A percentile compares a stretch with the other conserved stretches of the same genome.
These are phyloP conservation scores for Nematodospora valgi DNA, from an alignment of 805 yeast genomes.

Conservation along the genomic window DNA sequence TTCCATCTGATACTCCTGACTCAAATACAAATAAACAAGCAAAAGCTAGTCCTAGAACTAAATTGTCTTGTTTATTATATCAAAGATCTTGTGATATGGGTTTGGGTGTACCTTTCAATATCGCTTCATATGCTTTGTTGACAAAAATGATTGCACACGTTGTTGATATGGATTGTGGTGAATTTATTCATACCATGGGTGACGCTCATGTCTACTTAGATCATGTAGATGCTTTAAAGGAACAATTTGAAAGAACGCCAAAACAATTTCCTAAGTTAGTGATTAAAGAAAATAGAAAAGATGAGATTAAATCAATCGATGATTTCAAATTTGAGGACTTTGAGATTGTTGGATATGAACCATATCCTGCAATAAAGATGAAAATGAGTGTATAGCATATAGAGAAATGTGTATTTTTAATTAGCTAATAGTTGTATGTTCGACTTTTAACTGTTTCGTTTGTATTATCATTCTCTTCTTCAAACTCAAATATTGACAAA, in stretches of 20 bases:
- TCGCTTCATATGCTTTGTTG: slow-evolving; percentile 91
- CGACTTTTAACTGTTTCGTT: slow-evolving; percentile 9
- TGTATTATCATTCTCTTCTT: slow-evolving; percentile 13
- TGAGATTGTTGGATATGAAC: slow-evolving; percentile 73
- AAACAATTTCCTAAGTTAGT: slow-evolving; percentile 73
- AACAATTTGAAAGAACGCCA: slow-evolving; percentile 75
- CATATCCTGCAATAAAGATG: slow-evolving; percentile 85
- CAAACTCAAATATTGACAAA: slow-evolving; percentile 41
- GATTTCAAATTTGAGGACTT: slow-evolving; percentile 89
- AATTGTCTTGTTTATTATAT: slow-evolving; percentile 81
- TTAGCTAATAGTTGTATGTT: slow-evolving; percentile 3
- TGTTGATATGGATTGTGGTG: slow-evolving; percentile 94
- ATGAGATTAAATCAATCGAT: slow-evolving; percentile 63
- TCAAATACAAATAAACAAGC: slow-evolving; percentile 7
- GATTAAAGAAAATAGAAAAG: slow-evolving; percentile 54
- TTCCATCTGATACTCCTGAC: slow-evolving; percentile 48
- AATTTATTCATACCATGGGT: slow-evolving; percentile 92
- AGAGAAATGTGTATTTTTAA: slow-evolving; percentile 3
- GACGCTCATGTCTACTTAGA: slow-evolving; percentile 95
- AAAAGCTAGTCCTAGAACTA: slow-evolving; percentile 44
- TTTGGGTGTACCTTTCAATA: slow-evolving; percentile 97
- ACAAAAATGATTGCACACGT: slow-evolving; percentile 95
- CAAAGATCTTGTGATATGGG: slow-evolving; percentile 99
- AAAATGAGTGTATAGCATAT: slow-evolving; percentile 82
- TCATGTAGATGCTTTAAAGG: slow-evolving; percentile 86